phyloP scores from a whole-genome alignment of 2,329 filamentous ascomycete genomes.

The Allantophomopsis lycopodina region DNA sequence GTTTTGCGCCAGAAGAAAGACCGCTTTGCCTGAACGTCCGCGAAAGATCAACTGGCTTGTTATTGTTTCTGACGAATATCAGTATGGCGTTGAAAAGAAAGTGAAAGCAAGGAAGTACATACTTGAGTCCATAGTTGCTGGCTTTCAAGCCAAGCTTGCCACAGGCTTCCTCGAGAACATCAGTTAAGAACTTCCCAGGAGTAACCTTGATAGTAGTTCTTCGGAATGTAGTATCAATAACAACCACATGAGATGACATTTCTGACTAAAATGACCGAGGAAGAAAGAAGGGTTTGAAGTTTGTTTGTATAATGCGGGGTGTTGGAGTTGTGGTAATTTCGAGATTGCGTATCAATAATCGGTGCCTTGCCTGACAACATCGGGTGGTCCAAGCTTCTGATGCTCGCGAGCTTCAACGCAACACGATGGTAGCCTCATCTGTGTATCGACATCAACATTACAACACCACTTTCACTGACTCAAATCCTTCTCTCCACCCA shows the following conservation, averaged over 20 bases:
- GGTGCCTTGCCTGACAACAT: constrained; percentile 11
- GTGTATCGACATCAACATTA: not conserved
- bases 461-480: constrained; percentile 3
- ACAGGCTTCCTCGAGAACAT: constrained; percentile 81
- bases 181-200: constrained; percentile 67
- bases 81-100: constrained; percentile 4
- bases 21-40: constrained; percentile 73
- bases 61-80: constrained; percentile 47
- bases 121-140: constrained; percentile 74
- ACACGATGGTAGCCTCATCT: constrained; percentile 8
- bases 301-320: not conserved
- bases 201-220: constrained; percentile 72
- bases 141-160: constrained; percentile 49
- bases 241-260: constrained; percentile 83
- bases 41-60: constrained; percentile 76
- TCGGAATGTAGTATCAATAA: constrained; percentile 68
- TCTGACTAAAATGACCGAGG: no score
- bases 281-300: not conserved
- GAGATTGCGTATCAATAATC: not conserved
- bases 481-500: constrained; percentile 2
- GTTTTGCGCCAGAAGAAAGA: constrained; percentile 72
- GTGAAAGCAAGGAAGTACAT: constrained; percentile 12
- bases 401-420: constrained; percentile 5
- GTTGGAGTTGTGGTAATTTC: not conserved
- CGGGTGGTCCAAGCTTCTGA: constrained; percentile 17